Base-by-base conservation (phyloP, 2,329 filamentous ascomycete genomes). In the Alternaria dauci region DNA sequence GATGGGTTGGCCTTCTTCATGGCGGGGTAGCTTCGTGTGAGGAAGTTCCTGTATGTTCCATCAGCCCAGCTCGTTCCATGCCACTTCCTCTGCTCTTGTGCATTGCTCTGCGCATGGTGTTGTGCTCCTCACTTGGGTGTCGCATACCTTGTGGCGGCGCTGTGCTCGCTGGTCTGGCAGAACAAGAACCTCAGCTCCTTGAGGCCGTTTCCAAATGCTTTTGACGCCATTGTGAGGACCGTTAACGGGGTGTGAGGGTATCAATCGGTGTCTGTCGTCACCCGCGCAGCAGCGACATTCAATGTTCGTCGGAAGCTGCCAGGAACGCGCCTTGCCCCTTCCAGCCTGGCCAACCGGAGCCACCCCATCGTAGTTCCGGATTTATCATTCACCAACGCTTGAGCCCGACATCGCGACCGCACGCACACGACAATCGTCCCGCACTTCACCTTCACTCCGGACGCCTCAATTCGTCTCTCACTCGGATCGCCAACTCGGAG, bases 1-100 rank as follows among this genome's bases (percentile, higher is more conserved):
- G 91, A 85, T 58, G 95, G 95, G 84, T 99, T 99, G 86, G 94
- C 92, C 86, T 96, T 96, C 89, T 99, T 99, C 94, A 99, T 98
- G 62, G 92, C 95, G 47, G 95, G 95, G 81, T 99, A 99, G 69
- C 93, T 89, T 78, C 92, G 89, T 68, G 90, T 90, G 69, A 99
- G 86, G 83, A 99, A 99, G 30, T 91, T 89, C 80, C 95, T 97
- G 36, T 32, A n/a, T 3, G 5, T 7, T 8, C 8, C 32, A 44
- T 69, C 51, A 67, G 62, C 51, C 28, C 26, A 32, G 11, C 20
- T 32, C 36, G 25, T 38, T 61, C 16, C n/a, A 3, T 39, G n/a
- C 43, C 8, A 23, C 23, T 4, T 5, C 9, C 14, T 16, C 44
- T 11, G 20, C n/a, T 41, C 48, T 38, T 48, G 46, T 43, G 28